phyloP scores from a whole-genome alignment of 805 yeast species.

The Brettanomyces nanus region DNA sequence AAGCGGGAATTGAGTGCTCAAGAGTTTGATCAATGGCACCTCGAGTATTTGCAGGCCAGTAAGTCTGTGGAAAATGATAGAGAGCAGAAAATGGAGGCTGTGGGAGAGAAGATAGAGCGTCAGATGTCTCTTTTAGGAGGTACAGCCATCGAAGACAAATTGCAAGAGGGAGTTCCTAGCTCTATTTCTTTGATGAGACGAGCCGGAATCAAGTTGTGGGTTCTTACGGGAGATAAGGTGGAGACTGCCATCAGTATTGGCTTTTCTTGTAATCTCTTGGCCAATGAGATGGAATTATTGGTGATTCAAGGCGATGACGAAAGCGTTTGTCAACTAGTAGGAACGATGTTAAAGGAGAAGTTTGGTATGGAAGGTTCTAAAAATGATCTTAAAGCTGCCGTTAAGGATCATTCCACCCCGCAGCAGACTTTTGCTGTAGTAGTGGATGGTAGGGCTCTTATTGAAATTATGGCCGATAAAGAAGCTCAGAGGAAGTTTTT shows the following conservation, averaged over 20 bases:
- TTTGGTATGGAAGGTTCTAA: constrained; percentile 38
- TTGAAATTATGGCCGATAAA: constrained; percentile 30
- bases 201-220: constrained; percentile 81
- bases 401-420: constrained; percentile 58
- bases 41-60: constrained; percentile 49
- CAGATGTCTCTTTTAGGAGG: constrained; percentile 58
- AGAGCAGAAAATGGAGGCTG: constrained; percentile 45
- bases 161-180: constrained; percentile 73
- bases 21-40: constrained; percentile 47
- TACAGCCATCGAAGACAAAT: constrained; percentile 74
- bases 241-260: constrained; percentile 84
- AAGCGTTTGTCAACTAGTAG: constrained; percentile 25
- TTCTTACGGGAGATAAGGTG: constrained; percentile 72
- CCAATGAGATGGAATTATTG: constrained; percentile 59
- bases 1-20: constrained; percentile 38
- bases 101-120: constrained; percentile 53
- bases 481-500: constrained; percentile 46
- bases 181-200: constrained; percentile 55
- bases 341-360: constrained; percentile 38
- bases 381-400: constrained; percentile 41
- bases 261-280: constrained; percentile 64
- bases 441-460: constrained; percentile 63
- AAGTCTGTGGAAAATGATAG: constrained; percentile 47
- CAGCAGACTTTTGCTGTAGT: constrained; percentile 48
- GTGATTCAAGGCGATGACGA: constrained; percentile 34